Conservation (phyloP, 129 eudicot species). For the Artemisia tridentata region DNA sequence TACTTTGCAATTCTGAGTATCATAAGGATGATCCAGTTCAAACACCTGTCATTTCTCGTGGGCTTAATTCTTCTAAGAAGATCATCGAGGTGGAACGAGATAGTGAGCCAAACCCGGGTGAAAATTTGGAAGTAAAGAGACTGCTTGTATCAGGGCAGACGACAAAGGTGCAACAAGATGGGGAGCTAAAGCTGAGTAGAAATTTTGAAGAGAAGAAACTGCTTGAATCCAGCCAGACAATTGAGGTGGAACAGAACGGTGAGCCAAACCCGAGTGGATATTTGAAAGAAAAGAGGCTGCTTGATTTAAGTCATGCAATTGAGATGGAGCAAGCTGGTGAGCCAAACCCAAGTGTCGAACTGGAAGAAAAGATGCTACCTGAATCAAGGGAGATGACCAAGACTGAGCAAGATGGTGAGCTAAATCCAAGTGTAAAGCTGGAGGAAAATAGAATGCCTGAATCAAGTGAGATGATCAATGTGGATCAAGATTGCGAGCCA, state of each 20-base stretch:
- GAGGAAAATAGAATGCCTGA: no score
- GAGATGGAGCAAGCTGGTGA: background rate
- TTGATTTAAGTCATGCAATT: no score
- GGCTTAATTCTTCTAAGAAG: background rate
- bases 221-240: background rate
- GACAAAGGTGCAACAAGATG: no score
- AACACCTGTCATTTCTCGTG: slow-evolving; percentile 3
- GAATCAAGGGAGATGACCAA: no score
- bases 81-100: background rate
- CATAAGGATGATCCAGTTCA: background rate
- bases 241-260: background rate
- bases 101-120: background rate
- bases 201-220: no score
- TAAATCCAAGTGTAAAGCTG: no score
- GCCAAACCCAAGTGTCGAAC: background rate
- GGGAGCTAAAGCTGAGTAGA: no score
- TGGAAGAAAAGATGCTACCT: slow-evolving; percentile 7
- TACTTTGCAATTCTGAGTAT: background rate
- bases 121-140: slow-evolving; percentile 13
- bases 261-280: no score
- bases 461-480: background rate
- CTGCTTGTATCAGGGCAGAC: no score
- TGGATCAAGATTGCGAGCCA: background rate
- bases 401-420: no score
- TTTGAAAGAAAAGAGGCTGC: no score